A percentile compares a stretch with the other conserved stretches of the same genome.
These are phyloP conservation scores for Kluyveromyces nonfermentans DNA, from an alignment of 805 yeast species.

Conservation along the genomic window DNA sequence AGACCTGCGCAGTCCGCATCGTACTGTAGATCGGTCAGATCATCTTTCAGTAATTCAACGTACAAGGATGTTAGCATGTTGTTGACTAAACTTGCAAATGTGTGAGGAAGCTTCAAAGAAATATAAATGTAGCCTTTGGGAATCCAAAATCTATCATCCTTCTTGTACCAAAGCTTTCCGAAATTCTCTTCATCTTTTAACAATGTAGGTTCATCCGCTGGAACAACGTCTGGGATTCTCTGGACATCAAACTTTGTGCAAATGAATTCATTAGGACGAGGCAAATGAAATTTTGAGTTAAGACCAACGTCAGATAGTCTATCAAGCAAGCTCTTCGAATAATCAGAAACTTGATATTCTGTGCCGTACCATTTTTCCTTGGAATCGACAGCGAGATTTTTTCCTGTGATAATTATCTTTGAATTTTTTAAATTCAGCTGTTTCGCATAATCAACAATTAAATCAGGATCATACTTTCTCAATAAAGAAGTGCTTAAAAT, in stretches of 20 bases:
- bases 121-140: slow-evolving; percentile 74
- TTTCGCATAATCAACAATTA: slow-evolving; percentile 40
- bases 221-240: slow-evolving; percentile 28
- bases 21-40: slow-evolving; percentile 60
- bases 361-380: slow-evolving; percentile 90
- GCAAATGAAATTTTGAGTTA: slow-evolving; percentile 42
- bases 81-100: slow-evolving; percentile 48
- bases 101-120: slow-evolving; percentile 54
- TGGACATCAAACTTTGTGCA: slow-evolving; percentile 68
- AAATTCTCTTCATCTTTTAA: slow-evolving; percentile 41
- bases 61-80: slow-evolving; percentile 52
- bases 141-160: slow-evolving; percentile 79
- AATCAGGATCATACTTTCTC: slow-evolving; percentile 47
- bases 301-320: slow-evolving; percentile 26
- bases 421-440: slow-evolving; percentile 51
- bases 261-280: slow-evolving; percentile 68
- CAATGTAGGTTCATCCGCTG: slow-evolving; percentile 51
- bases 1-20: slow-evolving; percentile 81
- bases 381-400: slow-evolving; percentile 39
- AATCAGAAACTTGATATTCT: slow-evolving; percentile 44
- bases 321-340: slow-evolving; percentile 34
- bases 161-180: slow-evolving; percentile 72
- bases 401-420: slow-evolving; percentile 46
- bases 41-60: slow-evolving; percentile 66
- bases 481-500: slow-evolving; percentile 50